These are phyloP conservation scores for Ramichloridium luteum DNA, from an alignment of 2,329 filamentous ascomycete genomes.

Conservation along the genomic window DNA sequence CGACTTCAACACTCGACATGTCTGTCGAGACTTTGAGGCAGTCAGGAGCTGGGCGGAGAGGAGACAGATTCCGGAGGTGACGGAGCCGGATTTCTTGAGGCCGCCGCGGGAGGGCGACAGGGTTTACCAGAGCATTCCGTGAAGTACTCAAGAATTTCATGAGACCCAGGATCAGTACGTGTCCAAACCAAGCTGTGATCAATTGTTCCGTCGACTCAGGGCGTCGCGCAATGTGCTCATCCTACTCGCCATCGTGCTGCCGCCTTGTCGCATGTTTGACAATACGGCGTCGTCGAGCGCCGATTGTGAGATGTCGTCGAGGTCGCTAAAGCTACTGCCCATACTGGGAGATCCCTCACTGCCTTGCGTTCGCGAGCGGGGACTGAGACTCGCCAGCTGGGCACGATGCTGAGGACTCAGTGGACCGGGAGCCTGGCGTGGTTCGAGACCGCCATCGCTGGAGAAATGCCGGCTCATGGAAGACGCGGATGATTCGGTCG, in stretches of 20 bases:
- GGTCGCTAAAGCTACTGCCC: constrained; percentile 76
- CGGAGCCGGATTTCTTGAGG: constrained; percentile 32
- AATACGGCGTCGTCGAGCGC: constrained; percentile 67
- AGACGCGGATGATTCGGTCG: constrained; percentile 10
- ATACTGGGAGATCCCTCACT: constrained; percentile 68
- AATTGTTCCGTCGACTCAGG: constrained; percentile 10
- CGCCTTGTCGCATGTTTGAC: constrained; percentile 49
- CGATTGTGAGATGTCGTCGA: constrained; percentile 74
- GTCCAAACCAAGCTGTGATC: no score
- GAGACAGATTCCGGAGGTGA: constrained; percentile 37
- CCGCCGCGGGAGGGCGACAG: constrained; percentile 26
- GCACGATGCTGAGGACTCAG: constrained; percentile 44
- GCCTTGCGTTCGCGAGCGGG: constrained; percentile 44
- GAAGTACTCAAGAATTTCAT: not conserved
- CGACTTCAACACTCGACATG: constrained; percentile 50
- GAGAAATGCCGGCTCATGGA: constrained; percentile 11
- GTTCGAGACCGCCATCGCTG: constrained; percentile 7
- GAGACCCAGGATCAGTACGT: not conserved
- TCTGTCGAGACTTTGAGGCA: constrained; percentile 46
- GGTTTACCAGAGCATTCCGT: constrained; percentile 13
- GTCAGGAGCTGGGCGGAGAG: constrained; percentile 43
- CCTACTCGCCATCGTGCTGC: constrained; percentile 27
- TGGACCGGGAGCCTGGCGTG: constrained; percentile 14
- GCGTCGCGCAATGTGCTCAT: constrained; percentile 44
- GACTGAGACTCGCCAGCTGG: constrained; percentile 46